These are phyloP conservation scores for Xylariaceae sp. DNA, from an alignment of 2,329 filamentous ascomycete species.

Conservation along the genomic window DNA sequence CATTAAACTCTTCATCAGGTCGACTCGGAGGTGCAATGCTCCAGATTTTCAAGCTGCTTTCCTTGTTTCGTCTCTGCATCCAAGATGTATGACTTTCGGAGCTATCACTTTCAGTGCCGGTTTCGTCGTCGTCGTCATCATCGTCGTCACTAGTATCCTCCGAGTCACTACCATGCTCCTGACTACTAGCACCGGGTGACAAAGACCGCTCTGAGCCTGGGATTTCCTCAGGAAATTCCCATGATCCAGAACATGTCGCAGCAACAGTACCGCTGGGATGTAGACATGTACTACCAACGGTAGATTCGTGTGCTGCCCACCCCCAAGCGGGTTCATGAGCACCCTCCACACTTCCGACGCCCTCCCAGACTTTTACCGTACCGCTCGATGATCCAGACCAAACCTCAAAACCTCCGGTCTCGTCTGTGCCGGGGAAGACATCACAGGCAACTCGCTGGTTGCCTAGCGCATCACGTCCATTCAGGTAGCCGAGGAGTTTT, in stretches of 20 bases:
- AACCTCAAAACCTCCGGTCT: conserved; percentile 49
- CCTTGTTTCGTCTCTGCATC: conserved; percentile 32
- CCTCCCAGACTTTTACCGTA: conserved; percentile 53
- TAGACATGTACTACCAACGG: conserved; percentile 46
- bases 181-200: not conserved
- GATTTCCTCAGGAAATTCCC: conserved; percentile 35
- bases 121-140: conserved; percentile 3
- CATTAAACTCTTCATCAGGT: not conserved
- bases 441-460: conserved; percentile 55
- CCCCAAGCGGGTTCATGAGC: conserved; percentile 42
- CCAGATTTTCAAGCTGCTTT: conserved; percentile 46
- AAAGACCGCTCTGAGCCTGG: conserved; percentile 1
- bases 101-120: conserved; percentile 9
- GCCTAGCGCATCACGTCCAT: conserved; percentile 44
- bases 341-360: conserved; percentile 45
- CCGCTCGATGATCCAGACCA: conserved; percentile 57
- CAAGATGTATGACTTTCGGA: conserved; percentile 9
- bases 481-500: conserved; percentile 49
- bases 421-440: conserved; percentile 42
- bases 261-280: conserved; percentile 52
- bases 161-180: not conserved
- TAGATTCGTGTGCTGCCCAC: conserved; percentile 41
- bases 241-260: conserved; percentile 53
- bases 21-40: conserved; percentile 28
- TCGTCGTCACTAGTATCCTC: conserved; percentile 1